phyloP scores from a whole-genome alignment of 352 stramenopile species.

The Achlya hypogyna region DNA sequence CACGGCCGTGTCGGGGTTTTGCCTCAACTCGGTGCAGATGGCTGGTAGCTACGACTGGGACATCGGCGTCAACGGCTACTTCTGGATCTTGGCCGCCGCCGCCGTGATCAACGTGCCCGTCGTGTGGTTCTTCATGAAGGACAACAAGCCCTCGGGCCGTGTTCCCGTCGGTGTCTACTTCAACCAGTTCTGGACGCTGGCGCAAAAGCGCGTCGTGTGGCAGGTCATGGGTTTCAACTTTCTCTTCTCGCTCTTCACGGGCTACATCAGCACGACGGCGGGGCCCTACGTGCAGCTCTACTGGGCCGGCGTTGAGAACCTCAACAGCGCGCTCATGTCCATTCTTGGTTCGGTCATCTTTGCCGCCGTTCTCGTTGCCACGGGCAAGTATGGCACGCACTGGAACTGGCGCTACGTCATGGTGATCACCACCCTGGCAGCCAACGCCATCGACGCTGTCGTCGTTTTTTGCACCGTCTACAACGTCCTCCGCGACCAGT shows the following conservation, averaged over 20 bases:
- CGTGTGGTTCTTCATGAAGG: neutral
- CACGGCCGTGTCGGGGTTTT: slow-evolving; percentile 28
- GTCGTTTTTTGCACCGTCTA: slow-evolving; percentile 42
- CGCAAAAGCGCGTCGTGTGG: slow-evolving; percentile 12
- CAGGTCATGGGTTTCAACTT: slow-evolving; percentile 19
- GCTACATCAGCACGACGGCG: slow-evolving; percentile 22
- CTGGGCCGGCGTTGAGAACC: slow-evolving; percentile 33
- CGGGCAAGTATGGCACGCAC: slow-evolving; percentile 11
- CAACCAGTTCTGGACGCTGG: neutral
- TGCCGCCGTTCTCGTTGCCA: slow-evolving; percentile 39
- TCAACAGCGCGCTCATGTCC: slow-evolving; percentile 46
- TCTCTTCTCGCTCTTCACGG: slow-evolving; percentile 24
- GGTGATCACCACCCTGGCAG: neutral
- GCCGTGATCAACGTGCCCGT: neutral
- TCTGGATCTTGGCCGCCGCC: neutral
- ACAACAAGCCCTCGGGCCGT: neutral
- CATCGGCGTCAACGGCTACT: neutral
- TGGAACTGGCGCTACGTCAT: slow-evolving; percentile 3
- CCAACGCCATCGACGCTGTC: slow-evolving; percentile 28
- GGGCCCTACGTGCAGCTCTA: slow-evolving; percentile 54
- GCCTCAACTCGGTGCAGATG: slow-evolving; percentile 26
- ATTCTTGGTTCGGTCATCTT: slow-evolving; percentile 43
- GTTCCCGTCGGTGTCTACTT: neutral
- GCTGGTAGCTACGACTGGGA: neutral
- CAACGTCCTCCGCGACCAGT: slow-evolving; percentile 41